A percentile compares a stretch with the other conserved stretches of the same genome.
These are phyloP conservation scores for Acacia melanoxylon DNA, from an alignment of 306 rosid species.

Conservation along the genomic window DNA sequence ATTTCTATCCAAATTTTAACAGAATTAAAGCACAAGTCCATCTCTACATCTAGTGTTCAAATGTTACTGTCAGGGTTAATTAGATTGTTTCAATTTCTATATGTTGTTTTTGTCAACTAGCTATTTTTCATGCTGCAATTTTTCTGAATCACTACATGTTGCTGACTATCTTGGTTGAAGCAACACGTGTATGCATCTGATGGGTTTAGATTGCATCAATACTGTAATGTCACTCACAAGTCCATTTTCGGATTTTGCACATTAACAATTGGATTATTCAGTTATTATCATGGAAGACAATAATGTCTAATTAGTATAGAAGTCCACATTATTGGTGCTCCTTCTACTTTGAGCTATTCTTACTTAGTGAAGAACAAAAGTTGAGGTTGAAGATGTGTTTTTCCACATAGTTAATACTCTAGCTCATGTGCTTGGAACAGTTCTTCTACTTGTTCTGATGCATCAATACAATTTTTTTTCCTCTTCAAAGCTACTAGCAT, in stretches of 20 bases:
- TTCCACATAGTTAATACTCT: neutral
- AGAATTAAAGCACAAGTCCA: no score
- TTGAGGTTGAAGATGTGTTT: neutral
- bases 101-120: no score
- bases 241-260: neutral
- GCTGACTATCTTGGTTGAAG: no score
- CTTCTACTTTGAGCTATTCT: neutral
- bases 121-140: no score
- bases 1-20: no score
- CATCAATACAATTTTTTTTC: neutral
- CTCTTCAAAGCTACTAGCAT: neutral
- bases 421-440: neutral
- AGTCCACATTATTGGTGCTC: constrained; percentile 6
- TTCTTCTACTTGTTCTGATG: constrained; percentile 1
- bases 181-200: no score
- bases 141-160: no score
- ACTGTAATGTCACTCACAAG: no score
- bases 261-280: neutral
- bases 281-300: neutral
- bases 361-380: neutral
- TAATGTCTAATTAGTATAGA: neutral
- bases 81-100: no score
- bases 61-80: no score
- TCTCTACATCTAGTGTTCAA: no score
- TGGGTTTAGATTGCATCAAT: neutral